Conservation (phyloP, 805 yeast species). For the Blastobotrys chiropterorum region DNA sequence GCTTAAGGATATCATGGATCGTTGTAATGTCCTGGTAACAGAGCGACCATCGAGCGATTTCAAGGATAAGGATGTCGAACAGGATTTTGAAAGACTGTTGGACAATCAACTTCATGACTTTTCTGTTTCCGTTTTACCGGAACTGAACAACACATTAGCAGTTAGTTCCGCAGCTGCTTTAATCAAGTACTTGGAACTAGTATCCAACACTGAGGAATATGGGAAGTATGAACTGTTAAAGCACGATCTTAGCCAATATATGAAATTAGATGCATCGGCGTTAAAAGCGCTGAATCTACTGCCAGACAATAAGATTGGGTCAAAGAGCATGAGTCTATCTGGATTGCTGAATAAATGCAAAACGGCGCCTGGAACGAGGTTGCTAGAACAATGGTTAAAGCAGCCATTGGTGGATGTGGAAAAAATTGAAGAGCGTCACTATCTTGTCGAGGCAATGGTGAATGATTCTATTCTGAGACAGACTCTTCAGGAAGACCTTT, state of each 20-base stretch:
- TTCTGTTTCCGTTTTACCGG: constrained; percentile 23
- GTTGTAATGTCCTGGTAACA: constrained; percentile 71
- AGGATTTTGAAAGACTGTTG: constrained; percentile 68
- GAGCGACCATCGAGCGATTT: constrained; percentile 53
- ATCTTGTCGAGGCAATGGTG: constrained; percentile 66
- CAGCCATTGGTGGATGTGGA: constrained; percentile 75
- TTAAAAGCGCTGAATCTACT: constrained; percentile 81
- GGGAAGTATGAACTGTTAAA: constrained; percentile 51
- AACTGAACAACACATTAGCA: constrained; percentile 43
- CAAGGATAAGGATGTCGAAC: constrained; percentile 61
- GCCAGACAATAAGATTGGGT: constrained; percentile 48
- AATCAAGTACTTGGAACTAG: constrained; percentile 57
- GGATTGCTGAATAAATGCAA: constrained; percentile 86
- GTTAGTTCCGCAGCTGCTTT: constrained; percentile 63
- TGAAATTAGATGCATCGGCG: constrained; percentile 90
- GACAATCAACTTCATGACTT: constrained; percentile 36
- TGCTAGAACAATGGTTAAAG: constrained; percentile 89
- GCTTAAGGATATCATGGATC: constrained; percentile 62
- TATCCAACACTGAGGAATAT: constrained; percentile 48
- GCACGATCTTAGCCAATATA: constrained; percentile 70
- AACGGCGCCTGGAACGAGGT: constrained; percentile 80
- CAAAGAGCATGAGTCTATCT: constrained; percentile 57
- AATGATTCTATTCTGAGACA: constrained; percentile 64
- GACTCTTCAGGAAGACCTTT: constrained; percentile 56
- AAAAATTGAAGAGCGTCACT: constrained; percentile 62